Conservation (phyloP, 169 alveolate species). For the Theileria sp. region DNA sequence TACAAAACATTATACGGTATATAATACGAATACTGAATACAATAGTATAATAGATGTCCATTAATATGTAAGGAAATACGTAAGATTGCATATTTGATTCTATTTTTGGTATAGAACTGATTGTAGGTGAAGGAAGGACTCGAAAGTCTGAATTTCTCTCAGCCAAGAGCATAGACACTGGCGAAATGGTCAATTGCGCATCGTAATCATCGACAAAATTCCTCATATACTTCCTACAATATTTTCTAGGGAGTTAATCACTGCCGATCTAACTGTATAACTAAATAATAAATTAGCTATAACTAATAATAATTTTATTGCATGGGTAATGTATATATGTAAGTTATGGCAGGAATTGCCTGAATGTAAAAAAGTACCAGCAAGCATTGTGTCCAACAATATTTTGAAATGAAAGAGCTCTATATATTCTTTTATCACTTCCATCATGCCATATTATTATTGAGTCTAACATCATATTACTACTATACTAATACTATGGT, state of each 20-base stretch:
- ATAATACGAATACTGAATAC: not conserved
- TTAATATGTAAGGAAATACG: not conserved
- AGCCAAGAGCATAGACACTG: not conserved
- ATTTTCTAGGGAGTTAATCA: not conserved
- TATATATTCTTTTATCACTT: slow-evolving; percentile 37
- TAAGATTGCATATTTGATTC: slow-evolving; percentile 46
- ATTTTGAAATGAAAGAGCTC: slow-evolving; percentile 66
- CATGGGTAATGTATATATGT: not conserved
- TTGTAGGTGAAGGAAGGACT: slow-evolving; percentile 51
- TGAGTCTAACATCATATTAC: slow-evolving; percentile 26
- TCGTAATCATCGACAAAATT: slow-evolving; percentile 35
- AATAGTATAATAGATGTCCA: not conserved
- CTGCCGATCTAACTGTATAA: no score
- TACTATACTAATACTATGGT: not conserved
- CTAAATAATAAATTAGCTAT: no score
- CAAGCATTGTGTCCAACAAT: slow-evolving; percentile 60
- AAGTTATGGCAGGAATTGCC: no score
- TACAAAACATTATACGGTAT: not conserved
- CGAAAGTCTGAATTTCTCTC: slow-evolving; percentile 20
- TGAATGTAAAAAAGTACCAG: slow-evolving; percentile 28
- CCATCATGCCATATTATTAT: slow-evolving; percentile 69
- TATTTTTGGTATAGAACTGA: slow-evolving; percentile 30
- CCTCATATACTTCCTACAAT: slow-evolving; percentile 43
- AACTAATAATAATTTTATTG: not conserved
- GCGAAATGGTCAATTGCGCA: slow-evolving; percentile 17